Base-by-base conservation (phyloP, 208 protist species). In the Porcisia hertigi region DNA sequence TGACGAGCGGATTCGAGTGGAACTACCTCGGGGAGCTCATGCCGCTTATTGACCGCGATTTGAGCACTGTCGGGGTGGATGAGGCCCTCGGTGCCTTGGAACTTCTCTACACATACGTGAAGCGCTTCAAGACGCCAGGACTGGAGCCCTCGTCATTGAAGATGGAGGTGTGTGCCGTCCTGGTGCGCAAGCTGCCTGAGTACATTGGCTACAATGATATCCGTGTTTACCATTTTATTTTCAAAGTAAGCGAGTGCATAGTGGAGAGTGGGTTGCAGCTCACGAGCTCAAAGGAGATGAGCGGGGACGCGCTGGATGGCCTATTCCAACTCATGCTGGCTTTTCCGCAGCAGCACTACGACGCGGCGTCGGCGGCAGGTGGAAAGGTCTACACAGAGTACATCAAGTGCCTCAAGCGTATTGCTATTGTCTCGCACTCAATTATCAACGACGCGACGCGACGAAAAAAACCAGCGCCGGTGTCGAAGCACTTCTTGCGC, bases 221-320 rank as follows among this genome's bases (percentile, higher is more conserved):
- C 67, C 83, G 84, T 1, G 83, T 97, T 11, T 87, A 84, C 25
- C 91, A 89, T 45, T 66, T 91, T n/a, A 77, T 88, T 6, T 86
- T 97, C 43, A 97, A 97, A 66, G 65, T 90, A 41, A 89, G 91
- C 75, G 88, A 97, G 74, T 95, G 93, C 62, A 82, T 94, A 16
- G 83, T 88, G 45, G 87, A 92, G 79, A 91, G 80, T 25, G 80
- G 81, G 9, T 79, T 96, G 75, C 85, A 94, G 77, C 72, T 83
- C 49, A 86, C 64, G 3, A 78, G 64, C 20, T 55, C 71, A 11
- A 82, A 89, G 16, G 81, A 85, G 6, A 83, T 94, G 62, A 81
- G 80, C 49, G 69, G 65, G 41, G 65, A 76, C 41, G 81, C 86
- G 0, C 76, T 96, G 43, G 91, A 97, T 69, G 66, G 53, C 4